Conservation (phyloP, 306 rosid genomes). For the Luffa aegyptiaca region DNA sequence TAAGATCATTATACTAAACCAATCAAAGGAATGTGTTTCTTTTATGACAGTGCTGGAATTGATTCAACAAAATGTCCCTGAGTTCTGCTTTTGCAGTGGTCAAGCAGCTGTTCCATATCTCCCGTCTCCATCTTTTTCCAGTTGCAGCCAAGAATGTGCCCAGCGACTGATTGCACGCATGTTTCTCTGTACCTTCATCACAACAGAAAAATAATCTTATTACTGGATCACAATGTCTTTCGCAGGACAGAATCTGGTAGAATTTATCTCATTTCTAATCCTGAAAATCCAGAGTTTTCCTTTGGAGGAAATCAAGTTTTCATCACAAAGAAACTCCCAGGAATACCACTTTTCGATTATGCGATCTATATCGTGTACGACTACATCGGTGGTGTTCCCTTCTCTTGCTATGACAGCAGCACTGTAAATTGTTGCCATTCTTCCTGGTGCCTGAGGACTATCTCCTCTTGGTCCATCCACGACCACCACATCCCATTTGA, state of each 20-base stretch:
- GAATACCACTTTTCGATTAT: conserved; percentile 88
- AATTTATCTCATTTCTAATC: conserved; percentile 38
- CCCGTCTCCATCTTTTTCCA: neutral
- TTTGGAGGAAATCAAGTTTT: conserved; percentile 66
- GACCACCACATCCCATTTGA: conserved; percentile 64
- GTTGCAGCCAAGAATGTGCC: neutral
- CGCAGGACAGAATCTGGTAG: conserved; percentile 50
- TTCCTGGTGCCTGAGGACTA: conserved; percentile 58
- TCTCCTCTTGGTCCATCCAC: conserved; percentile 77
- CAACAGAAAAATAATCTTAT: neutral
- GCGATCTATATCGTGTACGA: conserved; percentile 70
- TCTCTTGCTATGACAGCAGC: conserved; percentile 65
- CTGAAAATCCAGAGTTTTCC: conserved; percentile 76
- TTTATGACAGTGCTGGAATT: neutral
- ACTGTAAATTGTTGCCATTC: conserved; percentile 72
- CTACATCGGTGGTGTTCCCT: conserved; percentile 45
- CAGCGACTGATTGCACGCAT: neutral
- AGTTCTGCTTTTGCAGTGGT: neutral
- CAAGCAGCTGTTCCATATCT: neutral
- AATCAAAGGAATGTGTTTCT: neutral
- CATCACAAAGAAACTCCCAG: conserved; percentile 85
- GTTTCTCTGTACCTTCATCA: conserved; percentile 1
- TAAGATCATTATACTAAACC: neutral
- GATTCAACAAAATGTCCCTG: neutral
- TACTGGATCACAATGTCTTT: conserved; percentile 17